phyloP scores from a whole-genome alignment of 306 rosid genomes.

The Fagus sylvatica region DNA sequence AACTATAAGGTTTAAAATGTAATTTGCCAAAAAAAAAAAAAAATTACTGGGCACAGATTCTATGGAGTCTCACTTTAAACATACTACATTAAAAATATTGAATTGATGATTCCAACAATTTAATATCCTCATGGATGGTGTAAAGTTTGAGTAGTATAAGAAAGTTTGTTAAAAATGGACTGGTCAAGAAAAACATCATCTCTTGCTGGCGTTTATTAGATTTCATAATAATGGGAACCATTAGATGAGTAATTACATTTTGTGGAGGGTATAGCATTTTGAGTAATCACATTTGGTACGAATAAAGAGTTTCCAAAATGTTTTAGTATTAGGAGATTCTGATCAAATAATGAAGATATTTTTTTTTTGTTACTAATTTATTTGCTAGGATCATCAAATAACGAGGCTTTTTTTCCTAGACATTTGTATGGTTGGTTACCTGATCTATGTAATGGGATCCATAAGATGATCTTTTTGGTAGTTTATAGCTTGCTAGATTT shows the following conservation, averaged over 20 bases:
- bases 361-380: too few species aligned
- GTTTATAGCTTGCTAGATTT: neutral
- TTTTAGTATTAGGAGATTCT: neutral
- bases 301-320: neutral
- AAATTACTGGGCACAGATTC: neutral
- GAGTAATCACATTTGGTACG: neutral
- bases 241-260: too few species aligned
- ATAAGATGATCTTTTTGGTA: neutral
- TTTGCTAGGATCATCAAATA: neutral
- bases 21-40: neutral
- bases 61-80: neutral
- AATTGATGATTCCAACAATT: neutral
- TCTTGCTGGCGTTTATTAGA: too few species aligned
- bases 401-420: neutral
- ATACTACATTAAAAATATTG: neutral
- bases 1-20: neutral
- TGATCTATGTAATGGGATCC: neutral
- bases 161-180: too few species aligned
- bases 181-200: too few species aligned
- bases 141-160: neutral
- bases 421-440: neutral
- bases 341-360: too few species aligned
- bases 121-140: neutral
- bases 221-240: too few species aligned
- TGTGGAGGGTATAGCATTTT: too few species aligned